Base-by-base conservation (phyloP, 345 rosid species). In the Sonneratia alba region DNA sequence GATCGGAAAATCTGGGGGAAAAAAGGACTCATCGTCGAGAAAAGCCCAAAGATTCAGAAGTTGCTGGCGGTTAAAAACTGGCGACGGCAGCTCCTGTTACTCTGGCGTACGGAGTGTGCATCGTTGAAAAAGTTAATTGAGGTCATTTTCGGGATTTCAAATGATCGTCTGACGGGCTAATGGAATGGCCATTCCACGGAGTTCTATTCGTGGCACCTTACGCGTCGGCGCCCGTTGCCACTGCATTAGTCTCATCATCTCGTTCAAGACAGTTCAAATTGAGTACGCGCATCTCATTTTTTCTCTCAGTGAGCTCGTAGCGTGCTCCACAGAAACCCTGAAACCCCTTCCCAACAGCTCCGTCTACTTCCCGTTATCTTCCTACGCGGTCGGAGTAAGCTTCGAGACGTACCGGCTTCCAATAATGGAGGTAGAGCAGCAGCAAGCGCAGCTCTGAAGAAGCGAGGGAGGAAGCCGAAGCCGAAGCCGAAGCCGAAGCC, bases 391-490 rank as follows among this genome's bases (percentile, higher is more conserved):
- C 2, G 13, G 51, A 47, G 51, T 10, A 4, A 8, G 51, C 51
- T 47, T 10, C 15, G 13, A 13, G 51, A 13, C 51, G 9, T 13
- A 47, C 12, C 19, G 49, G 18, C 19, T 55, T 57, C 43, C 79
- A n/a, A 53, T 57, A 61, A 83, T 83, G 83, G 86, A 79, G 66
- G 61, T 70, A 7, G 79, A 76, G 51, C 81, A 68, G 56, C 75
- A 48, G 77, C 86, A 68, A 67, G 68, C 74, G 68, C 72, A 75
- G 66, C 70, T 36, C 36, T 90, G 68, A 93, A 91, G 85, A 93
- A 93, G 85, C 80, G 98, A 72, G 98, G 98, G 3, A 87, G 98
- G 77, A 93, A 88, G 80, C 98, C 97, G 55, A 93, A 91, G 83
- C 87, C 79, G 66, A 91, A 93, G 80, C 98, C 97, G 55, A 93